Conservation (phyloP, 169 alveolate species). For the Cyclospora cayetanensis region DNA sequence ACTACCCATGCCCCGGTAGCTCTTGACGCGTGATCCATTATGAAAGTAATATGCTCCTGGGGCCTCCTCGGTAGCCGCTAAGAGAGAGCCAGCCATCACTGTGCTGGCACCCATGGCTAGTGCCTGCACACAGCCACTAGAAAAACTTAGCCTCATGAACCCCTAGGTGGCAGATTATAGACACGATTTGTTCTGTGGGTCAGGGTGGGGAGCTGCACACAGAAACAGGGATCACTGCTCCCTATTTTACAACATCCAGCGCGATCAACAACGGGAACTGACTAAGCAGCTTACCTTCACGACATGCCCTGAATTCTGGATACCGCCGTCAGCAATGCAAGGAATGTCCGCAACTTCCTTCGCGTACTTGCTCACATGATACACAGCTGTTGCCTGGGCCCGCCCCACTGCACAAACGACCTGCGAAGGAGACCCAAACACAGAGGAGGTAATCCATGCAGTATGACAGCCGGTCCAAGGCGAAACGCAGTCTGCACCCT, state of each 20-base stretch:
- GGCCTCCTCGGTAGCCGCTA: constrained; percentile 95
- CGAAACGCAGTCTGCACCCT: background rate
- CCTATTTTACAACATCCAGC: too few species aligned
- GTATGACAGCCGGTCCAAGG: background rate
- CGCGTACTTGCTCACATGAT: constrained; percentile 90
- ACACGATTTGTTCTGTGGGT: too few species aligned
- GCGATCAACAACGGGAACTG: too few species aligned
- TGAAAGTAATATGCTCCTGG: constrained; percentile 93
- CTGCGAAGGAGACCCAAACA: constrained; percentile 31
- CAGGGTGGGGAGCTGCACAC: too few species aligned
- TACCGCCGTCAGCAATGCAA: constrained; percentile 96
- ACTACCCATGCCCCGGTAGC: constrained; percentile 84
- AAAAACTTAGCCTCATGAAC: too few species aligned
- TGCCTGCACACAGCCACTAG: constrained; percentile 70
- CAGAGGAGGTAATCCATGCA: background rate
- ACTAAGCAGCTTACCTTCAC: constrained; percentile 88
- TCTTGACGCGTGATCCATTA: constrained; percentile 83
- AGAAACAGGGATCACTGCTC: too few species aligned
- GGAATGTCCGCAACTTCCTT: constrained; percentile 83
- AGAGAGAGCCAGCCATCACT: constrained; percentile 92
- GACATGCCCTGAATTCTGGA: constrained; percentile 93
- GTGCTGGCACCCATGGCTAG: constrained; percentile 93
- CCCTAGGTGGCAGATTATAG: too few species aligned
- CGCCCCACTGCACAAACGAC: constrained; percentile 92
- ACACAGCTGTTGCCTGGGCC: constrained; percentile 93